phyloP scores from a whole-genome alignment of 2,329 filamentous ascomycete species.

The Talaromyces sp. region DNA sequence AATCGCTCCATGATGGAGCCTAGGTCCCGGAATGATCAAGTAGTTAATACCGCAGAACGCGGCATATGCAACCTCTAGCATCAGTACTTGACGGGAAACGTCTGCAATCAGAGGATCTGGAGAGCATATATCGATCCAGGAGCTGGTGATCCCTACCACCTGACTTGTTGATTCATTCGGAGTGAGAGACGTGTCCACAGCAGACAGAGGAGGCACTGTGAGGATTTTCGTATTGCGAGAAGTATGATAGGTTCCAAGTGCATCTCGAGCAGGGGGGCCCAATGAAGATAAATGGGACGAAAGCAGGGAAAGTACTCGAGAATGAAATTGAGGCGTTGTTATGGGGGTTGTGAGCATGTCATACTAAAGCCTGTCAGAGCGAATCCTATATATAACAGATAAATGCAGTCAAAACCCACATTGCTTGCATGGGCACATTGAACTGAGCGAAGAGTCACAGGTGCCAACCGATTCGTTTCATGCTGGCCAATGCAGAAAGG shows the following conservation, averaged over 20 bases:
- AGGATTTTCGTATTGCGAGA: conserved; percentile 37
- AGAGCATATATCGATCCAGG: conserved; percentile 89
- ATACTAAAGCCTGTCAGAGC: conserved; percentile 44
- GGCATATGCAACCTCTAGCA: conserved; percentile 88
- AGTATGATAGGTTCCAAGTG: conserved; percentile 33
- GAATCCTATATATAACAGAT: not conserved
- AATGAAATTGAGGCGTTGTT: conserved; percentile 57
- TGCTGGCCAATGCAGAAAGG: conserved; percentile 59
- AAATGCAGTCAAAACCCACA: conserved; percentile 32
- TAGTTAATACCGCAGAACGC: conserved; percentile 88
- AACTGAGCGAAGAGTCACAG: conserved; percentile 48
- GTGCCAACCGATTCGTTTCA: conserved; percentile 48
- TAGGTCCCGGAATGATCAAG: conserved; percentile 75
- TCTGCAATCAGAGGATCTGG: conserved; percentile 75
- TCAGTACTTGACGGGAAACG: conserved; percentile 83
- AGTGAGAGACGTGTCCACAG: conserved; percentile 58
- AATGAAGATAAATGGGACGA: conserved; percentile 46
- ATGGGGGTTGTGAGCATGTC: conserved; percentile 61
- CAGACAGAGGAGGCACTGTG: conserved; percentile 36
- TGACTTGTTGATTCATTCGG: conserved; percentile 77
- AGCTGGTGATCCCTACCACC: conserved; percentile 72
- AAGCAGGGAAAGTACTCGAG: conserved; percentile 50
- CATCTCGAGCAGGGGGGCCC: conserved; percentile 30
- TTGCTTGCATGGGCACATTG: conserved; percentile 53
- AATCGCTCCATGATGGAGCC: conserved; percentile 53